A percentile compares a stretch with the other conserved stretches of the same genome.
phyloP scores from a whole-genome alignment of 345 rosid genomes.

The Pugionium dolabratum region DNA sequence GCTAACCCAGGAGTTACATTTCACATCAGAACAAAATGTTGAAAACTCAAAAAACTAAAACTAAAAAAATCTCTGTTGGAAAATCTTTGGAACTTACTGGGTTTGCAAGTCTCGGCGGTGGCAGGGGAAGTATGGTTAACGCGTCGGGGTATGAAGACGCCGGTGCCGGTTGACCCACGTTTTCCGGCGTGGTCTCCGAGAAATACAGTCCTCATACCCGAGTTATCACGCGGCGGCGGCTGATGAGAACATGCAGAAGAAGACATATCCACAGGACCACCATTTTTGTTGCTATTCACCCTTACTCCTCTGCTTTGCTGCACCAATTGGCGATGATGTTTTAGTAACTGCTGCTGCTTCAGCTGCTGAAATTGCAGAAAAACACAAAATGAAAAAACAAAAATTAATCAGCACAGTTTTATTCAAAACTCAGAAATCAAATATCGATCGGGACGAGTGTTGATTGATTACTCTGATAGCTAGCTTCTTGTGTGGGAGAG shows the following conservation, averaged over 20 bases:
- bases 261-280: slow-evolving; percentile 44
- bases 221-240: slow-evolving; percentile 34
- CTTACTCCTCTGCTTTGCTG: slow-evolving; percentile 29
- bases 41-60: too few relatives aligned
- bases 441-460: neutral
- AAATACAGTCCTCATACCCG: slow-evolving; percentile 62
- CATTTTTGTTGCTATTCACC: slow-evolving; percentile 7
- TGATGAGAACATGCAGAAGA: slow-evolving; percentile 62
- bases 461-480: slow-evolving; percentile 49
- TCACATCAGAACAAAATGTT: too few relatives aligned
- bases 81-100: slow-evolving; percentile 44
- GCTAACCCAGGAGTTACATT: neutral
- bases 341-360: slow-evolving; percentile 56
- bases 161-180: slow-evolving; percentile 74
- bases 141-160: slow-evolving; percentile 88
- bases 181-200: slow-evolving; percentile 51
- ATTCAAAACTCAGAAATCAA: neutral
- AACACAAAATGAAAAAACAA: slow-evolving; percentile 14
- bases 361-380: slow-evolving; percentile 63
- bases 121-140: slow-evolving; percentile 28
- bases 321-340: slow-evolving; percentile 41
- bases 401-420: neutral
- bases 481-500: slow-evolving; percentile 53
- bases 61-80: neutral
- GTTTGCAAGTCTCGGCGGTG: slow-evolving; percentile 47